Evolutionary conservation across 805 yeast species (phyloP), one percentile per base, ranked within the genome.

Genomic region (Ogataea minuta): DNA sequence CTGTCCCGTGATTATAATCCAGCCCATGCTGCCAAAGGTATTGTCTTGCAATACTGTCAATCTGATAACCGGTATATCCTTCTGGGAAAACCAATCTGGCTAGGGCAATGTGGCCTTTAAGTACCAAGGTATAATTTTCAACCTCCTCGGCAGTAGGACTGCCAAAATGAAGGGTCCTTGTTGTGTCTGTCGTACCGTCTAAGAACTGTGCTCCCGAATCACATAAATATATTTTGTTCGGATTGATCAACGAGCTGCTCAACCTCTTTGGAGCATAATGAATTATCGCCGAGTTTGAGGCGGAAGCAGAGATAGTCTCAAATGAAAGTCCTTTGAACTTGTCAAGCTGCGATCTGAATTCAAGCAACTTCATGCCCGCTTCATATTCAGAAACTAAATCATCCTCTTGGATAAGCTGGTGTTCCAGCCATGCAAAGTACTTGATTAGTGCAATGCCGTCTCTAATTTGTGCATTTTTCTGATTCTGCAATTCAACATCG

Each of bases 231-330:
- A 77, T 63, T 34, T 74, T 70, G 26, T 64, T 61, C 6, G 80
- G 81, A 48, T 77, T 72, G 30, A 78, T 76, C 7, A 70, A 59
- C 6, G 74, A 51, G 43, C 73, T 68, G 9, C 59, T 54, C 5
- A 65, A 65, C 35, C 60, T 56, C 9, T 57, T 50, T 4, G 95
- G 93, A 28, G 77, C 65, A 57, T 85, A 85, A 58, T 85, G 95
- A 44, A 85, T 81, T 21, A 84, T 68, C 2, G 93, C 85, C 7
- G 87, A 85, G 57, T 84, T 84, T 9, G 87, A 68, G 1, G 91
- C 93, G 1, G 86, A 70, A 4, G 89, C 76, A 36, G 87, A 77
- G 33, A 84, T 84, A 0, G 93, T 84, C 34, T 76, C 79, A 59
- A 84, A 84, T 3, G 88, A 79, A 31, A 78, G 71, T 0, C 90